phyloP scores from a whole-genome alignment of 768 basidiomycete species.

The Glaciozyma martinii region DNA sequence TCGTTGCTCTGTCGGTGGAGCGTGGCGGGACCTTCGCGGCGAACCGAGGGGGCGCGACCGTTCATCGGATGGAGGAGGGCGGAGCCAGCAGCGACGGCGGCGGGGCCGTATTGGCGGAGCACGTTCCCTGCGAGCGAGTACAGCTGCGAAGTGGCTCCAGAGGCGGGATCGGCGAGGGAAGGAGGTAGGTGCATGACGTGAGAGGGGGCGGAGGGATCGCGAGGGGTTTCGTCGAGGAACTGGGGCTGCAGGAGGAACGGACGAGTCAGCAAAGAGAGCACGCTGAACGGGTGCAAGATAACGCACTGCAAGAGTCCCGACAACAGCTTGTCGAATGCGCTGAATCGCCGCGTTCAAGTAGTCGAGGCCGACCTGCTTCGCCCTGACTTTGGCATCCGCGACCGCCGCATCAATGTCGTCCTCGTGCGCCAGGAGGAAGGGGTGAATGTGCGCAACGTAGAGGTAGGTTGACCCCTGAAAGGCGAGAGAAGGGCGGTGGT shows the following conservation, averaged over 20 bases:
- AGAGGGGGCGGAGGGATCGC: background rate
- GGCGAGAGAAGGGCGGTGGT: background rate
- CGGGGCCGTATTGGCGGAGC: conserved; percentile 18
- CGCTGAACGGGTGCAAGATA: background rate
- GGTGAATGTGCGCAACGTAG: conserved; percentile 41
- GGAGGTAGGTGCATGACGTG: background rate
- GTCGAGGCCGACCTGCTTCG: conserved; percentile 26
- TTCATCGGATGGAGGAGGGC: conserved; percentile 17
- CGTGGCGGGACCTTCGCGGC: background rate
- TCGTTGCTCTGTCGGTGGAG: background rate
- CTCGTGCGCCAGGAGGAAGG: conserved; percentile 42
- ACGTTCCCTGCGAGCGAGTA: conserved; percentile 1
- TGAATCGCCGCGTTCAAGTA: conserved; percentile 17
- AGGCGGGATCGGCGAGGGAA: conserved; percentile 1
- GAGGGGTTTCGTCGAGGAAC: background rate
- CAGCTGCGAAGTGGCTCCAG: background rate
- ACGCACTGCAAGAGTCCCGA: conserved; percentile 1
- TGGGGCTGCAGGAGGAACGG: background rate
- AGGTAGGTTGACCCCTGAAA: conserved; percentile 42
- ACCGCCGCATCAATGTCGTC: conserved; percentile 42
- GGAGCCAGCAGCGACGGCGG: conserved; percentile 18
- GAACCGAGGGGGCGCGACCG: conserved; percentile 2
- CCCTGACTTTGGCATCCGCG: conserved; percentile 27
- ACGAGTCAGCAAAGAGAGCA: background rate
- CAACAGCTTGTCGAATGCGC: background rate